These are phyloP conservation scores for Melaleuca alternifolia DNA, from an alignment of 345 rosid genomes.

Conservation along the genomic window DNA sequence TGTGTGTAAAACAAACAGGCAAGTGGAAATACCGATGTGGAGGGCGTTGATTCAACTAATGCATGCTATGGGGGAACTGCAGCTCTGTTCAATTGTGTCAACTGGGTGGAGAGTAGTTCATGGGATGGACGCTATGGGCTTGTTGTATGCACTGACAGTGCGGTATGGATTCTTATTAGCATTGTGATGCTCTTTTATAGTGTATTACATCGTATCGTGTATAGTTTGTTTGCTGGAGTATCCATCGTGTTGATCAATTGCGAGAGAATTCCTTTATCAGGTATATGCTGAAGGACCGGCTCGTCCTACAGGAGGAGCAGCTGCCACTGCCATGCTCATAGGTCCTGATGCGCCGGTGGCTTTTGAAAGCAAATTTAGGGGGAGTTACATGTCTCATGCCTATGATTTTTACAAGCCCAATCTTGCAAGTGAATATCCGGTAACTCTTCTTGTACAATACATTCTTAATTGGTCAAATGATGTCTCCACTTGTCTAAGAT, in stretches of 20 bases:
- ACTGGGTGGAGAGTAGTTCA: constrained; percentile 95
- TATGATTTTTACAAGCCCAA: constrained; percentile 99
- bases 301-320: constrained; percentile 98
- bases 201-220: no score
- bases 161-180: constrained; percentile 50
- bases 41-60: constrained; percentile 96
- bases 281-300: constrained; percentile 99
- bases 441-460: constrained; percentile 12
- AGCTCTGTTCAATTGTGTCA: constrained; percentile 90
- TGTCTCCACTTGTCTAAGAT: not conserved
- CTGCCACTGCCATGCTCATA: constrained; percentile 81
- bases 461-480: not conserved
- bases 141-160: constrained; percentile 91
- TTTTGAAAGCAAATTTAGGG: constrained; percentile 89
- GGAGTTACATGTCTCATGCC: constrained; percentile 90
- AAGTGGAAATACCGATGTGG: constrained; percentile 88
- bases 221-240: not conserved
- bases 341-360: constrained; percentile 92
- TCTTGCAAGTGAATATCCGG: constrained; percentile 99
- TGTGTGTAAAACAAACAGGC: constrained; percentile 34
- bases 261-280: constrained; percentile 26
- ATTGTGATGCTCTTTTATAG: no score
- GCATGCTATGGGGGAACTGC: constrained; percentile 99
- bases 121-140: constrained; percentile 99
- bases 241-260: not conserved